Evolutionary conservation across 163 green algal species (phyloP).

Genomic region (Scenedesmus sp.): DNA sequence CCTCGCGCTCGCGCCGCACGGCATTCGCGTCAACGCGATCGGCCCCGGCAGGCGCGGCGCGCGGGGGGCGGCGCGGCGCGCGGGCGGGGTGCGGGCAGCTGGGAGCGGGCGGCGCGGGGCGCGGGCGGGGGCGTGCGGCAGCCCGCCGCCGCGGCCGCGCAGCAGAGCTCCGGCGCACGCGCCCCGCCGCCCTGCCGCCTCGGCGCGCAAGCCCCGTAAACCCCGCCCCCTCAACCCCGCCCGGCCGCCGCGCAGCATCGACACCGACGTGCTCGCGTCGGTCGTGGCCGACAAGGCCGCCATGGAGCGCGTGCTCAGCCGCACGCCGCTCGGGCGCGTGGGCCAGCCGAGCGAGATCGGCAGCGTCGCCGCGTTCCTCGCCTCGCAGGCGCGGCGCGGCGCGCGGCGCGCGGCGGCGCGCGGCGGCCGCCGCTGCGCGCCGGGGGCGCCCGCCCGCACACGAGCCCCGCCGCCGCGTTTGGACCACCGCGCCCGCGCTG

Average conservation of each 20-base stretch:
- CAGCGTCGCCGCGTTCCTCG: slow-evolving; percentile 77
- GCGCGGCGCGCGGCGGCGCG: background rate
- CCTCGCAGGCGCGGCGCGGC: too few species aligned
- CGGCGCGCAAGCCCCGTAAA: too few species aligned
- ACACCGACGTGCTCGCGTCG: slow-evolving; percentile 78
- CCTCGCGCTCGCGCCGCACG: slow-evolving; percentile 79
- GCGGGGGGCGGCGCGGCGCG: too few species aligned
- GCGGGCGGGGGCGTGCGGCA: too few species aligned
- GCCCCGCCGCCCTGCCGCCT: too few species aligned
- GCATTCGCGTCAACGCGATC: slow-evolving; percentile 89
- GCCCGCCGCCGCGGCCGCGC: too few species aligned
- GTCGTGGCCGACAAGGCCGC: slow-evolving; percentile 74
- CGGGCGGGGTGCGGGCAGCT: too few species aligned
- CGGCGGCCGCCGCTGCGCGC: background rate
- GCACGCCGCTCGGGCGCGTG: slow-evolving; percentile 82
- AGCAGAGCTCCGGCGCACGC: background rate
- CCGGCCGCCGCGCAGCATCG: slow-evolving; percentile 65
- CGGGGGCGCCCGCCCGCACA: background rate
- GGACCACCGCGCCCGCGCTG: background rate
- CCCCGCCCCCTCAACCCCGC: background rate
- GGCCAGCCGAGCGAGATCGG: slow-evolving; percentile 82
- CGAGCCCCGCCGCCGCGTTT: slow-evolving; percentile 34
- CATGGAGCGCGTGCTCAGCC: slow-evolving; percentile 69
- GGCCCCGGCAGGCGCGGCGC: slow-evolving; percentile 74
- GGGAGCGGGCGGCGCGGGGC: too few species aligned